phyloP scores from a whole-genome alignment of 2,329 filamentous ascomycete species.

The Helotiales sp. region DNA sequence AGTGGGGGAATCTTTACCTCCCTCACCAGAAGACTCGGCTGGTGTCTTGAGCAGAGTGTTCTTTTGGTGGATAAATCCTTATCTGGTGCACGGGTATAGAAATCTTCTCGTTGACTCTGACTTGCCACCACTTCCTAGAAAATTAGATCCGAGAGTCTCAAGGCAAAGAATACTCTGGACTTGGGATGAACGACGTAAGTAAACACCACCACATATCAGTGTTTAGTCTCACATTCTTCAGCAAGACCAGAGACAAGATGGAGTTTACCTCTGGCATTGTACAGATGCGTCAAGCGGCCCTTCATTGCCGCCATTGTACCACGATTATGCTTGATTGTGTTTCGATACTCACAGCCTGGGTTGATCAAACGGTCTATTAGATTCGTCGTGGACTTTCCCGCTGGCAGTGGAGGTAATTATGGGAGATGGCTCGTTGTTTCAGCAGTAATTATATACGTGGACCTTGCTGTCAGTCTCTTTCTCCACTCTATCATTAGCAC shows the following conservation, averaged over 20 bases:
- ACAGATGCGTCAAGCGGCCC: constrained; percentile 32
- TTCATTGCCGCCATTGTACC: constrained; percentile 38
- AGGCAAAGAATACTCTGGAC: constrained; percentile 17
- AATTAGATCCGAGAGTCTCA: constrained; percentile 16
- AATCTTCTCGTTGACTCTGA: constrained; percentile 22
- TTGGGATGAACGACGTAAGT: constrained; percentile 23
- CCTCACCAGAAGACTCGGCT: constrained; percentile 20
- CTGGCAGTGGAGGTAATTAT: constrained; percentile 4
- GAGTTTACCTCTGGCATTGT: constrained; percentile 35
- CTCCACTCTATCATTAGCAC: background rate
- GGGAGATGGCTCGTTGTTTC: constrained; percentile 36
- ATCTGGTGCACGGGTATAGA: constrained; percentile 21
- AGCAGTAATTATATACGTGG: constrained; percentile 38
- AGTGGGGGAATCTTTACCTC: too few relatives aligned
- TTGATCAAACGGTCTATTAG: constrained; percentile 41
- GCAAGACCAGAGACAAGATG: constrained; percentile 25
- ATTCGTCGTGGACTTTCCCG: constrained; percentile 26
- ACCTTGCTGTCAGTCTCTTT: constrained; percentile 37
- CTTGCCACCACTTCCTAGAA: constrained; percentile 19
- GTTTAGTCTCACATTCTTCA: constrained; percentile 5
- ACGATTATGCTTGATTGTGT: constrained; percentile 40
- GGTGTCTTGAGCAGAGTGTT: constrained; percentile 19
- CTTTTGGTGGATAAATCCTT: constrained; percentile 28
- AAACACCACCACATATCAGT: background rate
- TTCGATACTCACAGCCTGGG: constrained; percentile 43